A percentile compares a stretch with the other conserved stretches of the same genome.
Evolutionary conservation across 306 rosid species (phyloP).

Genomic region (Cucurbita moschata): DNA sequence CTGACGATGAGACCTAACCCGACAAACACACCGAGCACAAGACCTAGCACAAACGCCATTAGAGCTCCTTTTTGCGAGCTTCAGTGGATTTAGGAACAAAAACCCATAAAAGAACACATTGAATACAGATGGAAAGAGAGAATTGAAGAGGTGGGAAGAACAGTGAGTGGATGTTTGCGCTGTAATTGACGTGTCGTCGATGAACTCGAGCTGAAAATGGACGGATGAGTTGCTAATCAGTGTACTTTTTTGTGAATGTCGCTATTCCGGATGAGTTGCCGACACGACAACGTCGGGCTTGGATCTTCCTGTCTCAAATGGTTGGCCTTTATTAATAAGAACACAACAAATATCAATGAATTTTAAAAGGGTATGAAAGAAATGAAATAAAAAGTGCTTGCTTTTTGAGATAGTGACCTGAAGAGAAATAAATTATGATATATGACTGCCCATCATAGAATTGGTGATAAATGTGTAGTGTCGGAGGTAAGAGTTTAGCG

Average conservation of each 20-base stretch:
- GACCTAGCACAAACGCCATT: conserved; percentile 72
- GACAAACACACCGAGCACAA: conserved; percentile 45
- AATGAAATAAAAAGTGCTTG: background rate
- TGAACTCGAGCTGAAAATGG: conserved; percentile 1
- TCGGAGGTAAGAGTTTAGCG: too few species aligned
- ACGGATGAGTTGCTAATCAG: background rate
- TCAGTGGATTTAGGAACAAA: background rate
- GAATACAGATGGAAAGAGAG: background rate
- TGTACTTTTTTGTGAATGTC: background rate
- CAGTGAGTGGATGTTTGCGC: background rate
- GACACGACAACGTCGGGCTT: conserved; percentile 4
- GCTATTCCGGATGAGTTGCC: background rate
- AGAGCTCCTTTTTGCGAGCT: background rate
- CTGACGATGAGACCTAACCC: conserved; percentile 48
- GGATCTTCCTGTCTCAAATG: background rate
- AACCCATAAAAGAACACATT: background rate
- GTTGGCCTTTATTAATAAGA: background rate
- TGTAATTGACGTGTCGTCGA: background rate
- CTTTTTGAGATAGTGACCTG: background rate
- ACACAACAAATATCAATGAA: background rate
- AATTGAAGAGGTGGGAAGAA: background rate
- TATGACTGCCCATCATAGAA: background rate
- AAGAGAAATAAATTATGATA: background rate
- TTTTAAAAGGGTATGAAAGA: background rate
- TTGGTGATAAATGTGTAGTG: background rate